These are phyloP conservation scores for Oryza nivara DNA, from an alignment of 176 grass and related monocot genomes.

Conservation along the genomic window DNA sequence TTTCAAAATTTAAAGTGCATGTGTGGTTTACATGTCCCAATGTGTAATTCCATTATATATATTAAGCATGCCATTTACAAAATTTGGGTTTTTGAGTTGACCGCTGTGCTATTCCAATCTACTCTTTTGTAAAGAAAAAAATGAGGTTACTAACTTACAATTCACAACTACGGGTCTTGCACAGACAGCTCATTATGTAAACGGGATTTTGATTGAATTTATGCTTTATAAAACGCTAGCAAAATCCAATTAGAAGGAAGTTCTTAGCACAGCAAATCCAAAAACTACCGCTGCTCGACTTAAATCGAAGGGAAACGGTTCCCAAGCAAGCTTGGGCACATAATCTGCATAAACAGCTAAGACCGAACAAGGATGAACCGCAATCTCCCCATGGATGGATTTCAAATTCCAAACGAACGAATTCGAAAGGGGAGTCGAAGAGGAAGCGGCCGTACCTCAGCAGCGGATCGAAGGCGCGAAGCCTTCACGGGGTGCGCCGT, in stretches of 20 bases:
- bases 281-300: not conserved
- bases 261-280: not conserved
- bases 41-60: conserved; percentile 22
- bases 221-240: not conserved
- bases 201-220: not conserved
- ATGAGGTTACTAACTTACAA: not conserved
- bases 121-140: not conserved
- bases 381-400: not conserved
- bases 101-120: not conserved
- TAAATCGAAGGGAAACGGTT: not conserved
- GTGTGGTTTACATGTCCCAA: not conserved
- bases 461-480: not conserved
- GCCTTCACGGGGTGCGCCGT: no score
- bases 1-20: not conserved
- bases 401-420: not conserved
- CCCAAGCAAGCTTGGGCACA: no score
- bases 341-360: no score
- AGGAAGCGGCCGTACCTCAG: not conserved
- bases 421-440: not conserved
- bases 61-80: conserved; percentile 9
- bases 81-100: not conserved
- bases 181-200: not conserved
- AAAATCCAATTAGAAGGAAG: not conserved
- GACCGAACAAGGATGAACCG: not conserved
- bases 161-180: not conserved